Base-by-base conservation (phyloP, 306 rosid genomes). In the Acmispon strigosus region DNA sequence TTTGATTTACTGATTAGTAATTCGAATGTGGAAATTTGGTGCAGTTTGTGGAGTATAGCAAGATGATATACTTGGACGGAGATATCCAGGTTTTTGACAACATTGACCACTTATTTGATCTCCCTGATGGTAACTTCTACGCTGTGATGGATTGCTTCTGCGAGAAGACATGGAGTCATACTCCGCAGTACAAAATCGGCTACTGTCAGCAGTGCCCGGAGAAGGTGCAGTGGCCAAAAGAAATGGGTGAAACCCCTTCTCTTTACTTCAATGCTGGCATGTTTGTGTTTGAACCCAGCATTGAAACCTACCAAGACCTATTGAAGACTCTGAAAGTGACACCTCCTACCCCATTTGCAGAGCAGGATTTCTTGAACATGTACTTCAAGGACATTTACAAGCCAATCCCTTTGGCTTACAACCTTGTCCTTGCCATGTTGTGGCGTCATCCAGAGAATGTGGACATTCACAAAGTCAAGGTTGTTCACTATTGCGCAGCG, bases 141-240 rank as follows among this genome's bases (percentile, higher is more conserved):
- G 97, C 87, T 0, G 96, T 85, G 1, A 83, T 86, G 97, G 97
- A 91, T n/a, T 91, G 97, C 36, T 91, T 91, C 72, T 91, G 97
- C 10, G 96, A 91, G 76, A 83, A 84, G 24, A 89, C 96, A 0
- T 91, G 97, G 97, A 82, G 87, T 41, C 89, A 87, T 75, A 88
- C 84, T 3, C 87, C 76, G 0, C 97, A 91, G 11, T 82, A 83
- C 75, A 76, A 73, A 69, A 42, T 91, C 0, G 88, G 97, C 5
- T 89, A 84, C 73, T 89, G 97, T 73, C 96, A 91, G 70, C 96
- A 86, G 42, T 85, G 91, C 57, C 97, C 92, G 0, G 78, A 82
- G 0, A 89, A 74, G 69, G 89, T 84, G 12, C 45, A 62, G 45
- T 91, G 97, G 93, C 91, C 88, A 4, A 56, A 15, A 0, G 81